Evolutionary conservation across 768 basidiomycete species (phyloP).

Genomic region (Collybiopsis confluens): DNA sequence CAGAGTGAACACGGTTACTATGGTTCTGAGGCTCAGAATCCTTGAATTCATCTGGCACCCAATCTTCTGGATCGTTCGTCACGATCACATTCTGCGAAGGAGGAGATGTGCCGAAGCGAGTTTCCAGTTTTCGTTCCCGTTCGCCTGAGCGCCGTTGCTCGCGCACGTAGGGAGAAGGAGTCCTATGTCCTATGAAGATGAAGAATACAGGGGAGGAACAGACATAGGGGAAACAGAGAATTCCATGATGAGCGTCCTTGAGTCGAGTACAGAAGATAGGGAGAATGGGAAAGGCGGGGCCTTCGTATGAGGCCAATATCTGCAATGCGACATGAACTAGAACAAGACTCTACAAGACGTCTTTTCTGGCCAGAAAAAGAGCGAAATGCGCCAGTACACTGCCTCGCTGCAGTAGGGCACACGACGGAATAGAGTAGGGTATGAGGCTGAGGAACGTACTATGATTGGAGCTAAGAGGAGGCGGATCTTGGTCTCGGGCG

Average conservation of each 20-base stretch:
- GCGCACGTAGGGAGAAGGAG: slow-evolving; percentile 32
- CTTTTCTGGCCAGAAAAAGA: background rate
- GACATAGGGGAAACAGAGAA: slow-evolving; percentile 22
- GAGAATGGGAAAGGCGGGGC: slow-evolving; percentile 25
- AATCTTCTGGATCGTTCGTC: slow-evolving; percentile 1
- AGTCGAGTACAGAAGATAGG: slow-evolving; percentile 25
- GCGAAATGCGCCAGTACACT: background rate
- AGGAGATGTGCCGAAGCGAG: slow-evolving; percentile 5
- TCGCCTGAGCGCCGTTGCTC: slow-evolving; percentile 22
- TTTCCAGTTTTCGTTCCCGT: slow-evolving; percentile 10
- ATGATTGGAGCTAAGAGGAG: background rate
- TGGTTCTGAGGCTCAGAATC: background rate
- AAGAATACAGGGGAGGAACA: slow-evolving; percentile 20
- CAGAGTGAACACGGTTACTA: background rate
- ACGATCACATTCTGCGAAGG: background rate
- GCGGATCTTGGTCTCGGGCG: background rate
- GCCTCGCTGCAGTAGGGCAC: background rate
- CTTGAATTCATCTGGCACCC: slow-evolving; percentile 9
- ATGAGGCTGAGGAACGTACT: slow-evolving; percentile 10
- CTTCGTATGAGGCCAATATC: background rate
- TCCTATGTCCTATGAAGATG: slow-evolving; percentile 42
- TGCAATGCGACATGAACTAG: background rate
- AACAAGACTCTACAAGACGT: background rate
- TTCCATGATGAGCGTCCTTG: slow-evolving; percentile 41
- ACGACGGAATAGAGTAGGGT: background rate